Conservation (phyloP, 208 protist species). For the Trypanosomatidae sp. region DNA sequence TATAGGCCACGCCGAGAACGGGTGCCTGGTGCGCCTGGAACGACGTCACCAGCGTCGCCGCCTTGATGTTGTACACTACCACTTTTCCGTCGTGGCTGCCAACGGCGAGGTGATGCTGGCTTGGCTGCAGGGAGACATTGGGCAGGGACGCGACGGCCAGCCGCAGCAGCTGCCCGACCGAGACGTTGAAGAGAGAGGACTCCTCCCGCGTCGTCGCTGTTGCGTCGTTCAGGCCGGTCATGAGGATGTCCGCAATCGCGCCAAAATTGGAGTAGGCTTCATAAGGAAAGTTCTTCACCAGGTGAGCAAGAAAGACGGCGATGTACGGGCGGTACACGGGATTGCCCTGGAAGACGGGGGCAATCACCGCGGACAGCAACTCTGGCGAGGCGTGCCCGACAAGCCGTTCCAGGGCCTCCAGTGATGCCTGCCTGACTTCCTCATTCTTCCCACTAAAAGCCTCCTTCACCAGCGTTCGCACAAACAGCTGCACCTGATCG, state of each 20-base stretch:
- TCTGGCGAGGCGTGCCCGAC: conserved; percentile 24
- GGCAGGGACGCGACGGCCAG: conserved; percentile 43
- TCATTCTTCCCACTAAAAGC: conserved; percentile 14
- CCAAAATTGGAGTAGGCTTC: conserved; percentile 22
- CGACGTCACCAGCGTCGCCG: conserved; percentile 43
- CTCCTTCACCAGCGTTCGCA: conserved; percentile 10
- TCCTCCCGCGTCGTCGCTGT: too few species aligned
- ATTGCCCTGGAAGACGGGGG: conserved; percentile 17
- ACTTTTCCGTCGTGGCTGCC: conserved; percentile 59
- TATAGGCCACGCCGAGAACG: conserved; percentile 70
- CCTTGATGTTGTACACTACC: conserved; percentile 70
- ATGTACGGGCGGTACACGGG: conserved; percentile 22
- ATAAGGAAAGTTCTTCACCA: conserved; percentile 32
- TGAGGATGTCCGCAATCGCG: conserved; percentile 20
- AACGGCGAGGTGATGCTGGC: conserved; percentile 66
- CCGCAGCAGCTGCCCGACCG: conserved; percentile 48
- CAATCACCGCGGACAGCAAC: conserved; percentile 27
- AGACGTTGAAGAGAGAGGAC: conserved; percentile 14
- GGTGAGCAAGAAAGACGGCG: conserved; percentile 31
- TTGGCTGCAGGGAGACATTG: conserved; percentile 75
- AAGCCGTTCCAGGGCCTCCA: conserved; percentile 32
- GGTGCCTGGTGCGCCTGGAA: conserved; percentile 55
- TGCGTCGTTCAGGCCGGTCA: conserved; percentile 12
- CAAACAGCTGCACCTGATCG: conserved; percentile 1
- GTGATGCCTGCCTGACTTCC: conserved; percentile 14